These are phyloP conservation scores for Bolboschoenus planiculmis DNA, from an alignment of 176 grass and related monocot genomes.

Conservation along the genomic window DNA sequence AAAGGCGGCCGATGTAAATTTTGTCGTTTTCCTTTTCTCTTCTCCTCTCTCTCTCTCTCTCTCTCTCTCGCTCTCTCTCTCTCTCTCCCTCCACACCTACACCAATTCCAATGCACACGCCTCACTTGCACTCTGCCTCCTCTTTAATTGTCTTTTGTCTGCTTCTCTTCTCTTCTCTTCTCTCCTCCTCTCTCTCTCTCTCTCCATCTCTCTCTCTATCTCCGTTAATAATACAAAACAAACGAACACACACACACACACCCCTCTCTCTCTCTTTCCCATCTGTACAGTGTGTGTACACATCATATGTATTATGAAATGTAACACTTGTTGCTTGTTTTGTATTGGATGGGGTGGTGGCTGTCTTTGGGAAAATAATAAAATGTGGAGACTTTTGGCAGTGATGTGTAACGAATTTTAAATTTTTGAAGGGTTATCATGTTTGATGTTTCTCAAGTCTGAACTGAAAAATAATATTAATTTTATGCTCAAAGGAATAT, in stretches of 20 bases:
- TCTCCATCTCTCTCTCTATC: not conserved
- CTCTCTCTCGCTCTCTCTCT: no score
- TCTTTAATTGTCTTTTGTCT: conserved; percentile 4
- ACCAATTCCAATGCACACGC: not conserved
- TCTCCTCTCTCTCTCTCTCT: no score
- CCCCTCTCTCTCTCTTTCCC: not conserved
- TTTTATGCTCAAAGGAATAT: not conserved
- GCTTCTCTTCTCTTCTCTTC: not conserved
- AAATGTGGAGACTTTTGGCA: not conserved
- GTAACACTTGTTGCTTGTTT: conserved; percentile 1
- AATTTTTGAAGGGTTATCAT: not conserved
- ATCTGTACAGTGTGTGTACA: not conserved
- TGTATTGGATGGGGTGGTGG: not conserved
- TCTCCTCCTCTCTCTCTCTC: not conserved
- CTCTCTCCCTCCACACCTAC: no score
- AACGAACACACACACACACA: no score
- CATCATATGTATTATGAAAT: no score
- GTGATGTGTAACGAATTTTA: not conserved
- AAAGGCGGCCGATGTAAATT: not conserved
- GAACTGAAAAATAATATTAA: not conserved
- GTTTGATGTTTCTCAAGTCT: no score
- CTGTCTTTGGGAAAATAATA: not conserved
- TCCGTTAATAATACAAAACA: no score
- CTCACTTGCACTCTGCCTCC: not conserved
- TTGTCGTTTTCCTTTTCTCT: no score